Evolutionary conservation across 2,329 filamentous ascomycete species (phyloP).

Genomic region (Trichophyton verrucosum): DNA sequence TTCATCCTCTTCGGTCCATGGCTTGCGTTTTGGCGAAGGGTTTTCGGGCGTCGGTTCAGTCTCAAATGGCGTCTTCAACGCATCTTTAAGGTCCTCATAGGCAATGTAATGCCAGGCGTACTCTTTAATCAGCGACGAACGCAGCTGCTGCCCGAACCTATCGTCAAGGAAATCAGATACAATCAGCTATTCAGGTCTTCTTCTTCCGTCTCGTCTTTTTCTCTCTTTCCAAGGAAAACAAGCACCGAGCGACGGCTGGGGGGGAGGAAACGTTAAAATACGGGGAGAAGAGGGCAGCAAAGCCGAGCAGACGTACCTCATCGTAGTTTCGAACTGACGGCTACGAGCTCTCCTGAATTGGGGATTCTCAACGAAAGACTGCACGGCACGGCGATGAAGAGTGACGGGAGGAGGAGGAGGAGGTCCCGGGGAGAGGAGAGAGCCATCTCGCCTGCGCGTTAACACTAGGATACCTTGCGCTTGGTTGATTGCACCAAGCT

Average conservation of each 20-base stretch:
- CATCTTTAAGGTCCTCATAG: conserved; percentile 84
- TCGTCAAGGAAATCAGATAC: background rate
- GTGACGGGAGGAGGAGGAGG: background rate
- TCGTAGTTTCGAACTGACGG: background rate
- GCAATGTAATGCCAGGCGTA: conserved; percentile 98
- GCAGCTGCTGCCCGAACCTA: conserved; percentile 91
- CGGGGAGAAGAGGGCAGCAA: background rate
- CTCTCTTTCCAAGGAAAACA: background rate
- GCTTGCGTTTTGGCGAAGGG: conserved; percentile 40
- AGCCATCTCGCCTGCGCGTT: background rate
- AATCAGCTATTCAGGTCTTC: background rate
- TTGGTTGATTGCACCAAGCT: background rate
- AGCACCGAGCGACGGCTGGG: background rate
- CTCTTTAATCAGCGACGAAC: conserved; percentile 88
- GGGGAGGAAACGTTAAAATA: background rate
- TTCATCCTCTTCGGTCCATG: conserved; percentile 90
- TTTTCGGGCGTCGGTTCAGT: conserved; percentile 36
- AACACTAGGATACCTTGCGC: background rate
- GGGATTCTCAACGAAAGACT: background rate
- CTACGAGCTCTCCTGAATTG: background rate
- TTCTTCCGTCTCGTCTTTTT: background rate
- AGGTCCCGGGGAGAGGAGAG: background rate
- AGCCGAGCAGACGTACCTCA: background rate
- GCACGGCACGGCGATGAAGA: background rate
- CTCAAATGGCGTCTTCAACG: conserved; percentile 63